phyloP scores from a whole-genome alignment of 768 basidiomycete species.

The Russula griseocarnosa region DNA sequence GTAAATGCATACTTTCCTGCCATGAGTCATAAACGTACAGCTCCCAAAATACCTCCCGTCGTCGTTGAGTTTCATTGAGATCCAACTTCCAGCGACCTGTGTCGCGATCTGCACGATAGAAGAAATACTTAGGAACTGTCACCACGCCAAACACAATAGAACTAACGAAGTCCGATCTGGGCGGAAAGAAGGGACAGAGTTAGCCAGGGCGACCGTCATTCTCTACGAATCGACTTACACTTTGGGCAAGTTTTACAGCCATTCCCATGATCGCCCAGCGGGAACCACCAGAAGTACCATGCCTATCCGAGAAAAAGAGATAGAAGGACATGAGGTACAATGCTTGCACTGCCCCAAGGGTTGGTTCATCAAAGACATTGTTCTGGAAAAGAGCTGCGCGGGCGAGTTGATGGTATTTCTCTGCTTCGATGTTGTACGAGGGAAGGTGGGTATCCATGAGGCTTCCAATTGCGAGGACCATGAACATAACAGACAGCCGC shows the following conservation, averaged over 20 bases:
- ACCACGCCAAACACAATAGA: not conserved
- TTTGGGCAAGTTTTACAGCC: constrained; percentile 65
- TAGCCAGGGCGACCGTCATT: constrained; percentile 23
- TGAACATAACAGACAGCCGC: constrained; percentile 54
- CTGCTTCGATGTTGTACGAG: constrained; percentile 50
- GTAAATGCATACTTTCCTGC: constrained; percentile 46
- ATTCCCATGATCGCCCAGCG: constrained; percentile 71
- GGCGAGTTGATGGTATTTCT: constrained; percentile 56
- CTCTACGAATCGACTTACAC: constrained; percentile 40
- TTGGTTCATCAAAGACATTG: constrained; percentile 59
- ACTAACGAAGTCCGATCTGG: constrained; percentile 69
- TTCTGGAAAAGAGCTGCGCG: constrained; percentile 58
- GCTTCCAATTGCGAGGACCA: constrained; percentile 59
- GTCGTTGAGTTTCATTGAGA: constrained; percentile 51
- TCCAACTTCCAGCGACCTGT: constrained; percentile 62
- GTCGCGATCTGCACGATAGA: constrained; percentile 52
- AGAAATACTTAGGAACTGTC: constrained; percentile 11
- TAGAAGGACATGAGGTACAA: constrained; percentile 54
- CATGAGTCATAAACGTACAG: constrained; percentile 62
- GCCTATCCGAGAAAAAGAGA: constrained; percentile 44
- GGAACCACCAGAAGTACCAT: constrained; percentile 39
- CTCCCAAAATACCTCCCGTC: constrained; percentile 61
- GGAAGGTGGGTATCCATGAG: constrained; percentile 57
- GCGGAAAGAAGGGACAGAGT: constrained; percentile 2
- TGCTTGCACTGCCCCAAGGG: constrained; percentile 61